Evolutionary conservation across 2,329 filamentous ascomycete species (phyloP), one percentile per base, ranked within the genome.

Genomic region (Fusarium lateritium): DNA sequence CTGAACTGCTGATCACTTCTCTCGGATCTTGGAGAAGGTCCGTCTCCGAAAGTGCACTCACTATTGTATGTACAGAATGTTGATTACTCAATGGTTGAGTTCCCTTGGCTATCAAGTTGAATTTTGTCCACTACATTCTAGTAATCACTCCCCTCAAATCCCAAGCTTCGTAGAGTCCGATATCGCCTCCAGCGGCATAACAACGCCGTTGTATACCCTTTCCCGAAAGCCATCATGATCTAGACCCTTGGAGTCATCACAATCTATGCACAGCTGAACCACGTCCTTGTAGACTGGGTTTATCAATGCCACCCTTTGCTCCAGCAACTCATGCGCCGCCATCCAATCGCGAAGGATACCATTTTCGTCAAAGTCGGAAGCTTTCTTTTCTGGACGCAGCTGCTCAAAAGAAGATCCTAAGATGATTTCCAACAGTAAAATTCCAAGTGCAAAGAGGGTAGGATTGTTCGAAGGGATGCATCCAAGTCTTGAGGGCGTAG

Each of bases 371-470:
- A 17, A 58, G 6, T 60, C 21, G 7, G 55, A 21, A 0, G 5
- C 5, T 0, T 9, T 51, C 1, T 64, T 22, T 2, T 22, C 36
- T 0, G 24, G 19, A n/a, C 52, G 58, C 3, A 61, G 45, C 3
- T 53, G 31, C 5, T 67, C 62, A 9, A 70, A 40, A 2, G 47
- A 53, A 5, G 28, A 44, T 0, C 65, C 65, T 5, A 66, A 28
- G 2, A 70, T 62, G 17, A 69, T 63, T 26, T 69, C 65, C 11
- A 67, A 5, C 1, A 70, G 38, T 6, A 69, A 26, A 13, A 69
- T 55, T 0, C 67, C 67, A 9, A 70, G 28, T 2, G 62, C 65
- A 1, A 69, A 61, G 0, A 69, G 45, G 1, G 65, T 69, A 0
- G 65, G 62, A 6, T 66, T 70, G 5, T 1, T 45, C 13, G 11